Base-by-base conservation (phyloP, 495 filamentous ascomycete species). In the Cercophora samala region DNA sequence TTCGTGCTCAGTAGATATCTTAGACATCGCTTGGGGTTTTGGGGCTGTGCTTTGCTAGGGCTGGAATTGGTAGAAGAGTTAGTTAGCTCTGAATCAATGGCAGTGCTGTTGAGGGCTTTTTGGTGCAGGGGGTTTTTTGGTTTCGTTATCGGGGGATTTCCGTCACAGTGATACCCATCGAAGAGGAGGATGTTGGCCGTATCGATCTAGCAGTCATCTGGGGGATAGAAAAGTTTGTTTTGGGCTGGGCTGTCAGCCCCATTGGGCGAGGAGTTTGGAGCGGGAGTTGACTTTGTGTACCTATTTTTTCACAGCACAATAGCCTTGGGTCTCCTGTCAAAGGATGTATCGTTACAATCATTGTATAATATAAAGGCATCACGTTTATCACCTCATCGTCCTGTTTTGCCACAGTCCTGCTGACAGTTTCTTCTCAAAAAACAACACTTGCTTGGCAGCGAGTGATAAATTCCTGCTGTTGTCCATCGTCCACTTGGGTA, bases 71-170 rank as follows among this genome's bases (percentile, higher is more conserved):
- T 18, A 13, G 15, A 46, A 9, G 37, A 46, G 37, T 46, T 46
- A 46, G 37, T 13, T 46, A 46, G 37, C 37, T 46, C 11, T 56
- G 22, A 56, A 19, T 8, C 53, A 56, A 56, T 18, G 53, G 53
- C 53, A 56, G 53, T 56, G 53, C n/a, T 56, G 53, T 56, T 56
- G 53, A 56, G n/a, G 22, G 22, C 5, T 56, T n/a, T 56, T 56
- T 56, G n/a, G 53, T 22, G 3, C 22, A 29, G 37, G 37, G 37
- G 37, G 37, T 0, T 56, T 56, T 56, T 56, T 56, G 53, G 53
- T 23, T 56, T 56, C 22, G 1, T 19, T 23, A 21, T 21, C 22
- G 19, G 19, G 53, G 53, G n/a, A 56, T 56, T 56, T 56, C n/a
- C 53, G 3, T 56, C 22, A 23, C 53, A 56, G 22, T 56, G 53